Base-by-base conservation (phyloP, 2,329 filamentous ascomycete genomes). In the Curvularia verruculosa region DNA sequence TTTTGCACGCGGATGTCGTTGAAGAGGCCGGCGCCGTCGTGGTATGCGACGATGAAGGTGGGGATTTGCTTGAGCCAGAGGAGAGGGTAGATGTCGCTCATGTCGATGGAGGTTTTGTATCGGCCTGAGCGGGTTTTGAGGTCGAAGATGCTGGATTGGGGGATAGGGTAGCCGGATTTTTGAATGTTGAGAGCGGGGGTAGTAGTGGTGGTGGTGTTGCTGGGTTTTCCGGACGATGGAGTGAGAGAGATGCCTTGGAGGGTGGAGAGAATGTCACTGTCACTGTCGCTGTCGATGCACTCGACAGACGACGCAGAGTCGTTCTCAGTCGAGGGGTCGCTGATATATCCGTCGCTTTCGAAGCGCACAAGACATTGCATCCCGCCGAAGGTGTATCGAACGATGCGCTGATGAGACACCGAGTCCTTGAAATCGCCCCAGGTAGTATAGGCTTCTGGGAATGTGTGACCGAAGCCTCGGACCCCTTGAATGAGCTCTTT, bases 401-500 rank as follows among this genome's bases (percentile, higher is more conserved):
- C 64, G 7, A 90, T 66, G 1, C 87, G 80, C 66, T 91, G 87
- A 58, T 91, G 86, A 0, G 85, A 85, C 1, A 74, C 75, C 0
- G 87, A 90, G 0, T 79, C 78, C 44, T 78, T 80, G 0, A 86
- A 82, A 0, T 79, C 80, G 0, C 84, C 82, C 87, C 87, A 90
- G 0, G 80, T 84, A 0, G 89, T 91, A 65, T 89, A 87, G 1
- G 80, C 79, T 46, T 89, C 85, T 0, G 85, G 86, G 61, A 91
- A 91, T 0, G 84, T 81, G 63, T 90, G 87, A 0, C 88, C 87
- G 63, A 81, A 89, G 0, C 88, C 89, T 15, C 64, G 64, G 0
- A 90, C 75, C n/a, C 79, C 79, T 0, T 75, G 62, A 5, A 90
- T 85, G 0, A 79, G 67, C 61, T 88, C 85, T 0, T 71, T 82